Base-by-base conservation (phyloP, 2,329 filamentous ascomycete genomes). In the Chrysoporthe cubensis region DNA sequence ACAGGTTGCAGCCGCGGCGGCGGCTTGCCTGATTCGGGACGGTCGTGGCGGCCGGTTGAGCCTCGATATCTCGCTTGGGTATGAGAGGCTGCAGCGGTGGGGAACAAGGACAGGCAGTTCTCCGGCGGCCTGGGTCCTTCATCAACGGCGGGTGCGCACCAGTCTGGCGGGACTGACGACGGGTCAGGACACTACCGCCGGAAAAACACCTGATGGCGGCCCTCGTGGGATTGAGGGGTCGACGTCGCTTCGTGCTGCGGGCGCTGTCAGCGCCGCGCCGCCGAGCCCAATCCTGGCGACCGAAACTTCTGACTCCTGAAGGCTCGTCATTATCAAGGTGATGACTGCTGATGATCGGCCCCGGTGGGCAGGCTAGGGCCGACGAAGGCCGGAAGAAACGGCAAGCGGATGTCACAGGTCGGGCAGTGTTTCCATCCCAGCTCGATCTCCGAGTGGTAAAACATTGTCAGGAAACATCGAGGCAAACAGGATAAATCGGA, bases 11-110 rank as follows among this genome's bases (percentile, higher is more conserved):
- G 11, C 59, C 3, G 43, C 13, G 26, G 57, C 58, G 68, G 65
- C 50, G 52, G 32, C 21, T 54, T 67, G 42, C 62, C 65, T 60
- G 54, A 48, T 62, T 62, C 37, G 68, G 64, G 52, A 50, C 21
- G 34, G 66, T 32, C 52, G 62, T 62, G 50, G 65, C 57, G 42
- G 58, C 34, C 40, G 57, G 8, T 34, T 34, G 52, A 56, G 62
- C 62, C 68, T 69, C 66, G 62, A 43, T 66, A 69, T 69, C 40
- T 69, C 68, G 68, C 65, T 67, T 66, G 60, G 42, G 65, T 69
- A 42, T 56, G 68, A 65, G 65, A 66, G 62, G 44, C 67, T 69
- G 65, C 67, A 67, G n/a, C 21, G 34, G 34, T 59, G 61, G 61
- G 66, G 58, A 48, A 9, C 42, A 44, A 32, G 26, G 21, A 48